phyloP scores from a whole-genome alignment of 108 stramenopile genomes.

The Fragilaria radians region DNA sequence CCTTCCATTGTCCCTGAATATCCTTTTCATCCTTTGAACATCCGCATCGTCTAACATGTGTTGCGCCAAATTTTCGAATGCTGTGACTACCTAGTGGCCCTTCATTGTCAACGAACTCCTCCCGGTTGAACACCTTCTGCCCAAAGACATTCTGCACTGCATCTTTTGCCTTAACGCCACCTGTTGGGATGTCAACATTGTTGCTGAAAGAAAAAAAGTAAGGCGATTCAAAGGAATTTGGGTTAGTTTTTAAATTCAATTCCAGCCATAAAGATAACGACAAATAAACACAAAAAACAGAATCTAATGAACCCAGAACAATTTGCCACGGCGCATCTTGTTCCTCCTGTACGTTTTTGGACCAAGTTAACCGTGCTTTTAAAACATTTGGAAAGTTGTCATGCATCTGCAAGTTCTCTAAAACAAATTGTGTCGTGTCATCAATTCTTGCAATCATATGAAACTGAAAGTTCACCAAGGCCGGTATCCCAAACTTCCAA shows the following conservation, averaged over 20 bases:
- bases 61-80: constrained; percentile 11
- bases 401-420: constrained; percentile 1
- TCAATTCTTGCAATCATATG: constrained; percentile 14
- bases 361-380: constrained; percentile 4
- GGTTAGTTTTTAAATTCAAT: neutral
- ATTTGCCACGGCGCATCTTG: constrained; percentile 18
- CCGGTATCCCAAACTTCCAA: constrained; percentile 5
- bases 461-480: constrained; percentile 9
- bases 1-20: constrained; percentile 13
- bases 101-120: neutral
- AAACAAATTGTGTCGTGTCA: constrained; percentile 9
- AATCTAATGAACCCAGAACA: constrained; percentile 9
- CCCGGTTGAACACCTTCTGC: neutral
- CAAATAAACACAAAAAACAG: constrained; percentile 8
- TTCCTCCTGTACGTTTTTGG: constrained; percentile 21
- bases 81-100: neutral
- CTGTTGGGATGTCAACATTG: too few relatives aligned
- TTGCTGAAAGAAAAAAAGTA: too few relatives aligned
- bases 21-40: constrained; percentile 14
- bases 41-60: neutral
- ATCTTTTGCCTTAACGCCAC: neutral
- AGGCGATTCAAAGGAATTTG: neutral
- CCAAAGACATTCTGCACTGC: neutral
- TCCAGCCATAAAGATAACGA: neutral
- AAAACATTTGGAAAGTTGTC: constrained; percentile 5